Conservation (phyloP, 352 stramenopile genomes). For the Poterioochromonas sp. region DNA sequence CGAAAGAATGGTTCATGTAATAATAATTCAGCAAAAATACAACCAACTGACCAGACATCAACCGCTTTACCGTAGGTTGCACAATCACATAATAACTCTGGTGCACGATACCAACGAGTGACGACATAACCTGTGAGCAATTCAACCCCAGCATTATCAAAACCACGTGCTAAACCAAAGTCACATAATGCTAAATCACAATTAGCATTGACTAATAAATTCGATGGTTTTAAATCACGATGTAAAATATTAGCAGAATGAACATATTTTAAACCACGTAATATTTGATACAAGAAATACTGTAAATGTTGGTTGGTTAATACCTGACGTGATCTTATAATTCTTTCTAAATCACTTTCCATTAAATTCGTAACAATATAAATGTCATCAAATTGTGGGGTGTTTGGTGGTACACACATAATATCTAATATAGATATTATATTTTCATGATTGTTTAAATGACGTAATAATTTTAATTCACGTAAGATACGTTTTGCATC, state of each 20-base stretch:
- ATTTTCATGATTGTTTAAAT: conserved; percentile 77
- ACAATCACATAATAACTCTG: conserved; percentile 66
- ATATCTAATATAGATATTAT: conserved; percentile 65
- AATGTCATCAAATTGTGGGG: conserved; percentile 54
- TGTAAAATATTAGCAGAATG: conserved; percentile 92
- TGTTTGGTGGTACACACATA: conserved; percentile 39
- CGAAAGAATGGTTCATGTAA: conserved; percentile 91
- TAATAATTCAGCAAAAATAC: conserved; percentile 98
- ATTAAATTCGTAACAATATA: conserved; percentile 82
- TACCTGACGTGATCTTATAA: conserved; percentile 78
- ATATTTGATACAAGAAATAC: conserved; percentile 94
- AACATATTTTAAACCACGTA: conserved; percentile 88
- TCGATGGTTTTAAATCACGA: conserved; percentile 80
- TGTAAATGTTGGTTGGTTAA: conserved; percentile 78
- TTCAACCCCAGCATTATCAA: neutral
- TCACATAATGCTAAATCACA: conserved; percentile 80
- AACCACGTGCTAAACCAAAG: conserved; percentile 75
- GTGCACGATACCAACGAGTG: conserved; percentile 82
- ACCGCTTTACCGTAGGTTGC: conserved; percentile 41
- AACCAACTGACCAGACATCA: conserved; percentile 92
- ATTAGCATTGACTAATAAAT: conserved; percentile 67
- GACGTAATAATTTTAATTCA: conserved; percentile 80
- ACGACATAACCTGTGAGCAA: conserved; percentile 69
- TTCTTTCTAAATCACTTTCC: conserved; percentile 74
- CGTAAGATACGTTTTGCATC: conserved; percentile 81